phyloP scores from a whole-genome alignment of 805 yeast species.

The Teunomyces lycoperdinae region DNA sequence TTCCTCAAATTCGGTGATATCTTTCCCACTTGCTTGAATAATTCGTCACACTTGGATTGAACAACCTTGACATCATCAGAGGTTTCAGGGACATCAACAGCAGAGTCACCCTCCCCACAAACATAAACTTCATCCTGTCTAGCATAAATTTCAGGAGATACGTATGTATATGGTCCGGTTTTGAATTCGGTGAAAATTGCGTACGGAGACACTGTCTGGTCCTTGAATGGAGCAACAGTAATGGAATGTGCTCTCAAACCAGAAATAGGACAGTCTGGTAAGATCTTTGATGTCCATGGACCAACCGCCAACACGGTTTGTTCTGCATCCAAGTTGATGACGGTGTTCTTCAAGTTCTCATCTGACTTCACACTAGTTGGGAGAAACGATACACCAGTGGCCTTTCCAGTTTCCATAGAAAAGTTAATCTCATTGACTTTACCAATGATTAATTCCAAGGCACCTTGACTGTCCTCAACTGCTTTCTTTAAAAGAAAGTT shows the following conservation, averaged over 20 bases:
- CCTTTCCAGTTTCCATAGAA: conserved; percentile 61
- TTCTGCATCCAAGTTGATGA: conserved; percentile 58
- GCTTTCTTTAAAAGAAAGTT: conserved; percentile 76
- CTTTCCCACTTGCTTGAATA: conserved; percentile 77
- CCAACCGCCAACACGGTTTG: conserved; percentile 86
- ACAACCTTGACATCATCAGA: conserved; percentile 92
- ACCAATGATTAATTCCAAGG: conserved; percentile 82
- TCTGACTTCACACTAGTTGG: conserved; percentile 31
- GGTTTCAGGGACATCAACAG: conserved; percentile 88
- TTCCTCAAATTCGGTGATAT: conserved; percentile 64
- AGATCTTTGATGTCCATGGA: conserved; percentile 92
- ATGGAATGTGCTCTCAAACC: conserved; percentile 95
- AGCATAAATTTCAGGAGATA: conserved; percentile 92
- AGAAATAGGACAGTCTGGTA: conserved; percentile 91
- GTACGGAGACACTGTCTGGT: conserved; percentile 75
- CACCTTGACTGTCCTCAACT: conserved; percentile 61
- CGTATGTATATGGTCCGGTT: conserved; percentile 62
- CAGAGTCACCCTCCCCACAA: conserved; percentile 95
- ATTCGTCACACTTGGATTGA: conserved; percentile 80
- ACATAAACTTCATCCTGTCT: conserved; percentile 94
- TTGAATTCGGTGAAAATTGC: conserved; percentile 92
- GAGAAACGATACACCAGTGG: conserved; percentile 70
- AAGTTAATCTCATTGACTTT: conserved; percentile 69
- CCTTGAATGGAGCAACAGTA: conserved; percentile 77
- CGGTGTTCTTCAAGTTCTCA: conserved; percentile 22